Base-by-base conservation (phyloP, 2,329 filamentous ascomycete genomes). In the Talaromyces sp. region DNA sequence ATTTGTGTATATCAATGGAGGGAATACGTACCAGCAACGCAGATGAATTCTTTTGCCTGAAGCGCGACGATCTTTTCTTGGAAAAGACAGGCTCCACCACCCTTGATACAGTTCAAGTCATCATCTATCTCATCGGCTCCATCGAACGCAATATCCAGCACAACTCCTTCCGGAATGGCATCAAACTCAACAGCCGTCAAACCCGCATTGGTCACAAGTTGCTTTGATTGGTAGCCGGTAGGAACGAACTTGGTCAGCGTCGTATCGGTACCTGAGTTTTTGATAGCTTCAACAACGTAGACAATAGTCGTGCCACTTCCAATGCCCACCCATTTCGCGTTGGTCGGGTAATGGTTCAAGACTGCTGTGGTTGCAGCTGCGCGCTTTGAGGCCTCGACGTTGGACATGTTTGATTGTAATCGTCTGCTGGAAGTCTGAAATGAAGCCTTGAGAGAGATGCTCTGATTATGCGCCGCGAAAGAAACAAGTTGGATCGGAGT, bases 51-150 rank as follows among this genome's bases (percentile, higher is more conserved):
- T 75, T 86, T 89, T 3, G 91, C 88, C 55, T 89, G 85, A 62
- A 91, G 85, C 5, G 92, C 92, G 4, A 99, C 92, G 38, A 99
- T 82, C 80, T 99, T 99, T 79, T 99, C 94, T 76, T 97, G 94
- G 79, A 96, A 96, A 60, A 97, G 79, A 76, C 94, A 99, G n/a
- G 92, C 94, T 61, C 94, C 94, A 55, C 94, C 94, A 58, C 94
- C 94, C 80, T 97, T 97, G 80, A 99, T 97, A 72, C 93, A 91
- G 77, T 97, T 99, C 62, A 99, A 79, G 57, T 95, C 90, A 53
- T 91, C 87, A 72, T 99, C 94, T 32, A 99, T 92, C 79, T 99
- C 94, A 73, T 99, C 94, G 3, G 94, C 94, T 58, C 94, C 94
- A 71, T 99, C 94, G 72, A 99, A 99, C 55, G 90, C 90, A 19